These are phyloP conservation scores for Linnemannia exigua DNA, from an alignment of 192 early-diverging fungal genomes.

Conservation along the genomic window DNA sequence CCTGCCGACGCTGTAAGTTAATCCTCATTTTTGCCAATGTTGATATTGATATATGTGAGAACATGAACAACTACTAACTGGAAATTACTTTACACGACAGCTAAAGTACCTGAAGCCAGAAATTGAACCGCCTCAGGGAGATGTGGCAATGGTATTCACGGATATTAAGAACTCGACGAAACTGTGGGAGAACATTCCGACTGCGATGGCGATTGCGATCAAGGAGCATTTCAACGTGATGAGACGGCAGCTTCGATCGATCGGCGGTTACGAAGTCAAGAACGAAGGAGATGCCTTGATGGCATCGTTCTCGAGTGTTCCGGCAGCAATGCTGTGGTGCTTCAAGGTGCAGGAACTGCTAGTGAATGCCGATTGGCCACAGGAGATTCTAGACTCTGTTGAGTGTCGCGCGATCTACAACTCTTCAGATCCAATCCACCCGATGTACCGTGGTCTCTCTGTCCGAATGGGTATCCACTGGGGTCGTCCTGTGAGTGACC, in stretches of 20 bases:
- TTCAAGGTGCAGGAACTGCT: conserved; percentile 88
- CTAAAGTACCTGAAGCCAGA: conserved; percentile 71
- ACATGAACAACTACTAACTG: too few relatives aligned
- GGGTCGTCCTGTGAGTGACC: conserved; percentile 88
- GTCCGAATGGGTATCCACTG: conserved; percentile 97
- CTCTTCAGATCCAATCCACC: conserved; percentile 60
- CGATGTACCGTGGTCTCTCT: conserved; percentile 88
- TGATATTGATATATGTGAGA: too few relatives aligned
- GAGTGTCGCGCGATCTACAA: conserved; percentile 84
- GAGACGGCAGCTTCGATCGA: conserved; percentile 83
- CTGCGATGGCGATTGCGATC: conserved; percentile 89
- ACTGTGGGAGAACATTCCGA: conserved; percentile 89
- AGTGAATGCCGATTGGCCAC: conserved; percentile 88
- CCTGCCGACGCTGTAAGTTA: conserved; percentile 68
- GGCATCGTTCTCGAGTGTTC: conserved; percentile 89
- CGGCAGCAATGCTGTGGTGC: conserved; percentile 89
- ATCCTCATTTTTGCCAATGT: not conserved
- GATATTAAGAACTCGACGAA: conserved; percentile 96
- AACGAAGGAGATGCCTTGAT: conserved; percentile 97
- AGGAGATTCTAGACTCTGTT: conserved; percentile 81
- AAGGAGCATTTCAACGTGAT: conserved; percentile 88
- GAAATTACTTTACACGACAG: not conserved
- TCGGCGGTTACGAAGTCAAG: conserved; percentile 95
- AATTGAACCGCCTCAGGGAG: conserved; percentile 85
- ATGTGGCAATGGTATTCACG: conserved; percentile 91